Evolutionary conservation across 352 stramenopile genomes (phyloP), one percentile per base, ranked within the genome.

Genomic region (Phytophthora uliginosa): DNA sequence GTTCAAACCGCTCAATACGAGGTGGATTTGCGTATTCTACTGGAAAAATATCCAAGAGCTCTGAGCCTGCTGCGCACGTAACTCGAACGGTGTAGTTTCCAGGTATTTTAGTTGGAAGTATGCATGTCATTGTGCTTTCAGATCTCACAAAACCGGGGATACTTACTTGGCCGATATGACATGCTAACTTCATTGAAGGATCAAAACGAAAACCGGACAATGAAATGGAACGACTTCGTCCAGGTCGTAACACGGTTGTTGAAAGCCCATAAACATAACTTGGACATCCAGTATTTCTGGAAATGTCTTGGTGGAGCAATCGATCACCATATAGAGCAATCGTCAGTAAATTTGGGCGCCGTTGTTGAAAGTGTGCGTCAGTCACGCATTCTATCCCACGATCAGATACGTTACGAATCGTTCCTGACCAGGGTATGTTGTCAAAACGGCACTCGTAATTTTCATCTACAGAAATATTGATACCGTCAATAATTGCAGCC

Each of bases 1-100:
- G 76, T 13, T 52, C 28, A n/a, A 79, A 62, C 2, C 15, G 42
- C 15, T 70, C 17, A 58, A 86, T 54, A 10, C 55, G 54, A 28
- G 76, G 68, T 34, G 55, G 51, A 10, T 33, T 50, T 22, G 36
- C 54, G 42, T 79, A 84, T 26, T 82, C 66, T 26, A 87, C 26
- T 40, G 66, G 36, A 26, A 83, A 74, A 26, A 38, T 69, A 1
- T 48, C 67, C 3, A 83, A 2, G 0, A 70, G n/a, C 17, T 70
- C 17, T 1, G 31, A 45, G 15, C 31, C 26, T 33, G 28, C 8
- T 4, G n/a, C 59, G 34, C 80, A 87, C 0, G 71, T 31, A 15
- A 87, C 54, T 24, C 38, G n/a, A 26, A 87, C 51, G 12, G 56
- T 79, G 52, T 87, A 87, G 17, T 74, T 69, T 52, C 80, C 80